Conservation (phyloP, 768 basidiomycete species). For the Lentinula guzmanii region DNA sequence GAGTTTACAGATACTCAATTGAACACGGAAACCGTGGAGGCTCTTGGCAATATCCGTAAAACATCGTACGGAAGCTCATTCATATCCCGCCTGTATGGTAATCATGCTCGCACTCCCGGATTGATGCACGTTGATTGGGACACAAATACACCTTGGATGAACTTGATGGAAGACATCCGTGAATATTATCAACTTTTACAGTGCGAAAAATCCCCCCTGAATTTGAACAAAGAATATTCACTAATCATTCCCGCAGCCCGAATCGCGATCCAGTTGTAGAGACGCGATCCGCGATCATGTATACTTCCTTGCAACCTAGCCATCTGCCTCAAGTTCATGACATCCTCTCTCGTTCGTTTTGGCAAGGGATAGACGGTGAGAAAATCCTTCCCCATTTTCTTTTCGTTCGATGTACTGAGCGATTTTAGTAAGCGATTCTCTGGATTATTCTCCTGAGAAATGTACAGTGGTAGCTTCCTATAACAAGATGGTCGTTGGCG, state of each 20-base stretch:
- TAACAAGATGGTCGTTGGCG: slow-evolving; percentile 65
- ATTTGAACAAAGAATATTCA: background rate
- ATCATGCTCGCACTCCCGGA: slow-evolving; percentile 22
- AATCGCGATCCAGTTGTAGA: slow-evolving; percentile 40
- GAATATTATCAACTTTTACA: slow-evolving; percentile 58
- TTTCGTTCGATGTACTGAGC: background rate
- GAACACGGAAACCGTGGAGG: slow-evolving; percentile 36
- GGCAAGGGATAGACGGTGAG: slow-evolving; percentile 71
- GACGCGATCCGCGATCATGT: slow-evolving; percentile 49
- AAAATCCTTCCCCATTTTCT: background rate
- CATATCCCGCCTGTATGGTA: slow-evolving; percentile 54
- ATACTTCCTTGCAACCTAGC: slow-evolving; percentile 47
- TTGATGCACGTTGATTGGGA: slow-evolving; percentile 70
- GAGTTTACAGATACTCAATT: slow-evolving; percentile 18
- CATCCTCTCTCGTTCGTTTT: slow-evolving; percentile 61
- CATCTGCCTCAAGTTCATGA: slow-evolving; percentile 73
- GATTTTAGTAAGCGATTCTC: slow-evolving; percentile 57
- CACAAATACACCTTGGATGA: slow-evolving; percentile 65
- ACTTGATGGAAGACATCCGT: slow-evolving; percentile 65
- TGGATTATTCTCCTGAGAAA: slow-evolving; percentile 62
- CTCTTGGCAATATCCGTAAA: slow-evolving; percentile 48
- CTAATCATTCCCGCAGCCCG: slow-evolving; percentile 36
- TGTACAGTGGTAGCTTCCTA: slow-evolving; percentile 76
- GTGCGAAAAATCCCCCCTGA: slow-evolving; percentile 31
- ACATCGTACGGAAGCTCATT: slow-evolving; percentile 68